Evolutionary conservation across 176 grass and related monocot genomes (phyloP).

Genomic region (Aechmea fasciata): DNA sequence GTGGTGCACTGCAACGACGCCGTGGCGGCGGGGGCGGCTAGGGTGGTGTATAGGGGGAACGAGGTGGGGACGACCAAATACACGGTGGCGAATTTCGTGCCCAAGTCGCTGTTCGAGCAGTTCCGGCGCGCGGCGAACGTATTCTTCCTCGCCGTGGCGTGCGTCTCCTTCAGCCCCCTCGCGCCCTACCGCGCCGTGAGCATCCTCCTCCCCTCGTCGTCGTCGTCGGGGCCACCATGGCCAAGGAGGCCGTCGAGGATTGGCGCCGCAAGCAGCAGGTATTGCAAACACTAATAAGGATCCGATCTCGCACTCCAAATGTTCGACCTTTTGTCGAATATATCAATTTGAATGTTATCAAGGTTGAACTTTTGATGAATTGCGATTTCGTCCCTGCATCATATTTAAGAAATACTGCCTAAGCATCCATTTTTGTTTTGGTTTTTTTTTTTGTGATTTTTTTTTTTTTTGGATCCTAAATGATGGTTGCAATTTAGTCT

Average conservation of each 20-base stretch:
- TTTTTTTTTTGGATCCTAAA: neutral
- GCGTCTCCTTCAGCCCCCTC: slow-evolving; percentile 38
- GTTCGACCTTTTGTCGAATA: neutral
- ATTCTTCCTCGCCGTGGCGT: slow-evolving; percentile 51
- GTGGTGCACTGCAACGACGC: slow-evolving; percentile 17
- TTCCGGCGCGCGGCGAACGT: slow-evolving; percentile 83
- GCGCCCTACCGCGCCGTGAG: slow-evolving; percentile 38
- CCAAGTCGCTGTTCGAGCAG: slow-evolving; percentile 92
- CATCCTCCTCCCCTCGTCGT: slow-evolving; percentile 33
- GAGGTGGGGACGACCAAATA: slow-evolving; percentile 84
- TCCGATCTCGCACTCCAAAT: neutral
- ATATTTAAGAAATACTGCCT: too few relatives aligned
- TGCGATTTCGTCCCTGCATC: neutral
- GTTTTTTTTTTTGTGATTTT: neutral
- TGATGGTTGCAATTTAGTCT: too few relatives aligned
- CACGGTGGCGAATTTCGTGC: slow-evolving; percentile 49
- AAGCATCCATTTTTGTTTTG: too few relatives aligned
- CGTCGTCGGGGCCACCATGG: slow-evolving; percentile 61
- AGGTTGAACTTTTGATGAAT: slow-evolving; percentile 1
- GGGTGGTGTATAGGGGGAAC: slow-evolving; percentile 27
- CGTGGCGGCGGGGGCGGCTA: neutral
- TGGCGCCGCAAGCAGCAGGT: slow-evolving; percentile 64
- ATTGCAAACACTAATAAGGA: neutral
- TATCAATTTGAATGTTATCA: too few relatives aligned
- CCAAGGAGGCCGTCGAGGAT: slow-evolving; percentile 82